Evolutionary conservation across 1,284 basidiomycete species (phyloP).

Genomic region (Xerocomus nothofagi): DNA sequence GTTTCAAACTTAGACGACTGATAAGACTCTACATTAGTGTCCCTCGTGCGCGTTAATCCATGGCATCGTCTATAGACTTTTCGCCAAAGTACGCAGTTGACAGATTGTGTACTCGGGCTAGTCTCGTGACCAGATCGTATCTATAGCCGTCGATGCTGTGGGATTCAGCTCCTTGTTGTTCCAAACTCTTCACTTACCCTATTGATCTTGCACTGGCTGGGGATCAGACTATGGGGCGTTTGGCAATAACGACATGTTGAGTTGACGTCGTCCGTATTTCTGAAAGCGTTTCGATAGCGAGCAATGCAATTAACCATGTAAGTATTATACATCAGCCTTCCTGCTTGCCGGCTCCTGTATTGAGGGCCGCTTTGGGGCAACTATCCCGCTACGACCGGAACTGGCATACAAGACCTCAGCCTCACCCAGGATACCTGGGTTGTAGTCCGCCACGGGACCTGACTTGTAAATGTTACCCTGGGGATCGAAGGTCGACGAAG

Average conservation of each 20-base stretch:
- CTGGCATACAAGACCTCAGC: conserved; percentile 70
- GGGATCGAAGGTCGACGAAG: conserved; percentile 57
- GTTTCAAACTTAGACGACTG: neutral
- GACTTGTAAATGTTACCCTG: conserved; percentile 29
- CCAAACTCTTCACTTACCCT: neutral
- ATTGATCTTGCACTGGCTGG: neutral
- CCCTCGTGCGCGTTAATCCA: neutral
- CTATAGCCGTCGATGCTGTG: no score
- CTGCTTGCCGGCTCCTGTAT: conserved; percentile 20
- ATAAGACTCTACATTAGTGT: neutral
- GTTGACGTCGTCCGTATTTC: neutral
- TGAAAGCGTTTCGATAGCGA: conserved; percentile 18
- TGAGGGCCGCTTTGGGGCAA: conserved; percentile 31
- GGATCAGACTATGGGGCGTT: neutral
- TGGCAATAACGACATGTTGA: neutral
- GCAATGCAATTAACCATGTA: conserved; percentile 29
- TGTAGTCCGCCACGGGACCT: conserved; percentile 43
- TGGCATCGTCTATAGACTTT: neutral
- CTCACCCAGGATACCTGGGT: conserved; percentile 54
- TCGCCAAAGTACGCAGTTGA: neutral
- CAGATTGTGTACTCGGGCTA: no score
- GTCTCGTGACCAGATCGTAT: no score
- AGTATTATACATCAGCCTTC: conserved; percentile 32
- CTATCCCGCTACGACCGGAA: conserved; percentile 46
- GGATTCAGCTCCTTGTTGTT: neutral